phyloP scores from a whole-genome alignment of 495 filamentous ascomycete species.

The Parmelia sp. region DNA sequence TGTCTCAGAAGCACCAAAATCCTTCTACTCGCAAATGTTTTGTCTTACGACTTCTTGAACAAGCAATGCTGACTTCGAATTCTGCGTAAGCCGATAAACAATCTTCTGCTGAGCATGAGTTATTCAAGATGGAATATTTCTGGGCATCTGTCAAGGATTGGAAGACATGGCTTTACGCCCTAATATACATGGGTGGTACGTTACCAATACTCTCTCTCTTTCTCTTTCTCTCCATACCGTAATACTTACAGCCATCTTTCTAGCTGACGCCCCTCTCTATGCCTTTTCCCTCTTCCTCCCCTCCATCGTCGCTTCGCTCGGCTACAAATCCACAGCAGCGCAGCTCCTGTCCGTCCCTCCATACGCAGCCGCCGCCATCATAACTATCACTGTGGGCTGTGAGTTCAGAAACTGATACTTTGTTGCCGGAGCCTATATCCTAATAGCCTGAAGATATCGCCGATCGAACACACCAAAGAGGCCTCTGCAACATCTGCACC shows the following conservation, averaged over 20 bases:
- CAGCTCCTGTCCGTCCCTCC: slow-evolving; percentile 86
- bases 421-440: background rate
- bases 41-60: too few species aligned
- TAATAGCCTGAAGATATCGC: slow-evolving; percentile 39
- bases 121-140: slow-evolving; percentile 69
- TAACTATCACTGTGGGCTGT: slow-evolving; percentile 72
- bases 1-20: too few species aligned
- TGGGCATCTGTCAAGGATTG: slow-evolving; percentile 73
- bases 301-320: slow-evolving; percentile 65
- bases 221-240: slow-evolving; percentile 62
- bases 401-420: background rate
- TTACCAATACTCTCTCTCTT: slow-evolving; percentile 76
- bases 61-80: too few species aligned
- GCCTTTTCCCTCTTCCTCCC: slow-evolving; percentile 89
- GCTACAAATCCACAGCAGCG: slow-evolving; percentile 61
- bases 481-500: slow-evolving; percentile 71
- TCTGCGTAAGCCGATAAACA: slow-evolving; percentile 57
- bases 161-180: slow-evolving; percentile 75
- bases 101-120: slow-evolving; percentile 68
- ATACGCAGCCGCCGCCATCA: slow-evolving; percentile 71
- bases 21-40: too few species aligned
- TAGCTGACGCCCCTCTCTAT: slow-evolving; percentile 61
- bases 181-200: slow-evolving; percentile 70
- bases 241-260: background rate
- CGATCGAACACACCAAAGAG: slow-evolving; percentile 70